A percentile compares a stretch with the other conserved stretches of the same genome.
phyloP scores from a whole-genome alignment of 1,284 basidiomycete genomes.

The Fomitopsis palustris region DNA sequence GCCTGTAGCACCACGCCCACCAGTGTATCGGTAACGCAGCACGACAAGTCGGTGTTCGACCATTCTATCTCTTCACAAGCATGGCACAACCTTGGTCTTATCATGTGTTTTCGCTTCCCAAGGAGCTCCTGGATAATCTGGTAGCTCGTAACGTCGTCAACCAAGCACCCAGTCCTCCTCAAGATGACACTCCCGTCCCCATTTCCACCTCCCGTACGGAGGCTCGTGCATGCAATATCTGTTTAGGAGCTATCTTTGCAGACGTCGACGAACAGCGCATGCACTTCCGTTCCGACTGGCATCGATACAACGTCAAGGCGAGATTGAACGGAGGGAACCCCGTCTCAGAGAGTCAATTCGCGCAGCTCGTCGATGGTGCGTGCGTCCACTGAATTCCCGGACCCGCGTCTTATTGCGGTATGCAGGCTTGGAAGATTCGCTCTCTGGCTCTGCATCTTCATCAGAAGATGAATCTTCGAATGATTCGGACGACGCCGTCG shows the following conservation, averaged over 20 bases:
- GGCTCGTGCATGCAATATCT: constrained; percentile 71
- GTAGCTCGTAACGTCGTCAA: constrained; percentile 55
- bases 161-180: constrained; percentile 26
- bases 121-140: constrained; percentile 65
- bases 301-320: constrained; percentile 93
- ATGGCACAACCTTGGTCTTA: constrained; percentile 17
- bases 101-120: constrained; percentile 43
- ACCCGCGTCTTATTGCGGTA: too few relatives aligned
- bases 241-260: constrained; percentile 66
- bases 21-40: background rate
- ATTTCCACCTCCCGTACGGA: constrained; percentile 31
- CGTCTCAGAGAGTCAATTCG: constrained; percentile 71
- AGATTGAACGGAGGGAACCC: constrained; percentile 59
- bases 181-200: constrained; percentile 29
- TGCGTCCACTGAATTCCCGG: background rate
- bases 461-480: constrained; percentile 47
- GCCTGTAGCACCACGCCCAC: too few relatives aligned
- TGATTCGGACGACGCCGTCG: constrained; percentile 54
- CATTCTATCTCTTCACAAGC: background rate
- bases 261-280: constrained; percentile 80
- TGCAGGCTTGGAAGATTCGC: constrained; percentile 79
- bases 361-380: constrained; percentile 71
- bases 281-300: constrained; percentile 97
- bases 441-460: constrained; percentile 84
- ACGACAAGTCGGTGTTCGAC: background rate